Evolutionary conservation across 331 rosid genomes (phyloP), one percentile per base, ranked within the genome.

Genomic region (Quercus tomentella): DNA sequence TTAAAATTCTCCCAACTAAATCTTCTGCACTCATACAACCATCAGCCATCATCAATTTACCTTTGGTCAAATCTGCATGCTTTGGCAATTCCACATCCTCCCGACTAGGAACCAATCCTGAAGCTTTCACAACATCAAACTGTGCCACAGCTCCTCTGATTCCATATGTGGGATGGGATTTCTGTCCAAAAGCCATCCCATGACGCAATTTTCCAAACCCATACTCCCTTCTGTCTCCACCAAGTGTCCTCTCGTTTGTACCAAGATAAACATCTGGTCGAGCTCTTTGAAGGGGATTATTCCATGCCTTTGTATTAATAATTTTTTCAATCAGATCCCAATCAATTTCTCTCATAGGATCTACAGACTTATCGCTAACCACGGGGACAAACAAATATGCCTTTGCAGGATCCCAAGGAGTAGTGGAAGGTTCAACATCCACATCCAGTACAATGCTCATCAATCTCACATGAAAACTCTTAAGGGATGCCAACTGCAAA

Each of bases 251-350:
- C 88, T 96, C 99, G 75, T 91, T 96, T 76, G 99, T 96, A 81
- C 99, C 99, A 82, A 96, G 99, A 88, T 90, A 96, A 83, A 96
- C 98, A 90, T 96, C 99, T 67, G 99, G 99, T 76, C 99, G 93
- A 90, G 99, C 98, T 79, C 89, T 89, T 81, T 96, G 99, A 89
- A 96, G 99, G 82, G 99, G 99, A 93, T 96, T 96, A 55, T 76
- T 82, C 99, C 99, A 96, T 57, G 93, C 97, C 81, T 88, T 90
- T 12, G 91, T 86, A 83, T 88, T 81, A 85, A 84, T 87, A 80
- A 96, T 87, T 80, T 85, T 89, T 85, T 89, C 92, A 90, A 93
- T 93, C 90, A 93, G 87, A 90, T 83, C 85, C 99, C 99, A 96
- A 74, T 96, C 96, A 87, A 96, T 88, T 89, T 90, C 93, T 72